These are phyloP conservation scores for Vanderwaltozyma polyspora DNA, from an alignment of 805 yeast genomes.

Conservation along the genomic window DNA sequence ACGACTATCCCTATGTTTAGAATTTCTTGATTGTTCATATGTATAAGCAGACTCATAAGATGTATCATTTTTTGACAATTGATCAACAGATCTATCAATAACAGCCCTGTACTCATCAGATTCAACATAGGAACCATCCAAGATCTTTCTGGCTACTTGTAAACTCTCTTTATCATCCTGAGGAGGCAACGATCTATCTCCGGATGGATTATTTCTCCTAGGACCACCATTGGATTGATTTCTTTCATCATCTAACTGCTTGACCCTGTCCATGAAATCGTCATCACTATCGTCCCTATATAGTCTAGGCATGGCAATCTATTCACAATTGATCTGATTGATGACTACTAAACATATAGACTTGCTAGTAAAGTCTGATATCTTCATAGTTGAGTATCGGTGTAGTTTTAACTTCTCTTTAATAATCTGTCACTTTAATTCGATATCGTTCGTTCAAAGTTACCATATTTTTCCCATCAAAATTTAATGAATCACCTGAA, in stretches of 20 bases:
- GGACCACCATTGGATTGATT: background rate
- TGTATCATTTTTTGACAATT: constrained; percentile 4
- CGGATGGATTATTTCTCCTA: too few species aligned
- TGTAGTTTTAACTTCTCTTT: too few species aligned
- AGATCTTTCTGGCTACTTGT: constrained; percentile 10
- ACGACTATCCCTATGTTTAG: background rate
- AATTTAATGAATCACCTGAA: too few species aligned
- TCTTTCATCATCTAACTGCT: constrained; percentile 15
- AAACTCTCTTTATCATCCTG: constrained; percentile 10
- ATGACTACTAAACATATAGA: too few species aligned
- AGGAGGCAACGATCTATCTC: too few species aligned
- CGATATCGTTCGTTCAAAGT: too few species aligned
- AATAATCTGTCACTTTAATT: too few species aligned
- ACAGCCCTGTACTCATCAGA: constrained; percentile 1
- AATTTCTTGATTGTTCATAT: constrained; percentile 1
- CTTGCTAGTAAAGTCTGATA: too few species aligned
- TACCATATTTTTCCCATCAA: too few species aligned
- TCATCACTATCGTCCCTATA: constrained; percentile 8
- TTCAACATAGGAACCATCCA: constrained; percentile 8
- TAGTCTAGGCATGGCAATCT: too few species aligned
- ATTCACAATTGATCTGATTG: too few species aligned
- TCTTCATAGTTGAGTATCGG: too few species aligned
- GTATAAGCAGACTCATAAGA: constrained; percentile 24
- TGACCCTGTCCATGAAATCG: constrained; percentile 19
- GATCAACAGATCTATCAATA: constrained; percentile 1